Evolutionary conservation across 2,329 filamentous ascomycete genomes (phyloP).

Genomic region (Neonectria ditissima): DNA sequence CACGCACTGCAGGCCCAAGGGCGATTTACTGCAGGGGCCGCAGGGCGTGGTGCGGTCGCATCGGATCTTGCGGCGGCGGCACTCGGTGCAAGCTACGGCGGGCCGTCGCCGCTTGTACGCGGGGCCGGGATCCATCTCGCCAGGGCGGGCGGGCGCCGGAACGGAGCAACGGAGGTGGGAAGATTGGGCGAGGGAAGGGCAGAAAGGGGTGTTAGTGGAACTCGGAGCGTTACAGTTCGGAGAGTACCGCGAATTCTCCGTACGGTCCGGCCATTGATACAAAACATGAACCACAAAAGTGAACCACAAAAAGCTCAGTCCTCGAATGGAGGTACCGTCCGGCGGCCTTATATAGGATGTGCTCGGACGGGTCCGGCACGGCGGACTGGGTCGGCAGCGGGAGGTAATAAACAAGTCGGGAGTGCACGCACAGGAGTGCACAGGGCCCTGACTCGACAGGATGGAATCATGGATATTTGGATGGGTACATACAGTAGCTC

Average conservation of each 20-base stretch:
- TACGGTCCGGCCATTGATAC: not conserved
- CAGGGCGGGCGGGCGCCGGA: not conserved
- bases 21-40: slow-evolving; percentile 32
- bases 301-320: not conserved
- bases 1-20: slow-evolving; percentile 26
- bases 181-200: not conserved
- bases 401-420: not conserved
- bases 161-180: not conserved
- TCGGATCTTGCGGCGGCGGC: slow-evolving; percentile 32
- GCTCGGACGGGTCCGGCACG: not conserved
- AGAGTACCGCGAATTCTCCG: slow-evolving; percentile 1
- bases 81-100: slow-evolving; percentile 34
- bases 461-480: not conserved
- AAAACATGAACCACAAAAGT: not conserved
- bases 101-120: slow-evolving; percentile 31
- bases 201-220: not conserved
- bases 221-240: not conserved
- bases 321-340: not conserved
- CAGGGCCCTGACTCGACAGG: not conserved
- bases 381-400: not conserved
- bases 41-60: slow-evolving; percentile 32
- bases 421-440: too few relatives aligned
- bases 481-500: not conserved
- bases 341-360: not conserved
- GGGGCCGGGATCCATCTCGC: slow-evolving; percentile 30